Conservation (phyloP, 805 yeast species). For the Sungouiozyma ichnusensis region DNA sequence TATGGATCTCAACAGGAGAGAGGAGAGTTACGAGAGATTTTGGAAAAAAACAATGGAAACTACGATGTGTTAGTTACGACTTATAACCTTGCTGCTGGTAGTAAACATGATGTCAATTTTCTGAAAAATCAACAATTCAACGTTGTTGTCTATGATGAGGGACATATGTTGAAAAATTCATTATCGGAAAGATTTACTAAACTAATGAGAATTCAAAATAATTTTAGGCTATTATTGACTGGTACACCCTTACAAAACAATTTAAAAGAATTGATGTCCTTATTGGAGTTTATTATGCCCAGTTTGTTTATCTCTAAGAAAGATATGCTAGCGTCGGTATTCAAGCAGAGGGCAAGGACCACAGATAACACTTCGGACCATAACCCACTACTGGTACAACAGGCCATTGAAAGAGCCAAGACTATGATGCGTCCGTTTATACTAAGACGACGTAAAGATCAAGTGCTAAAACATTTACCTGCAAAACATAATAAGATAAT, state of each 20-base stretch:
- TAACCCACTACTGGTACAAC: slow-evolving; percentile 78
- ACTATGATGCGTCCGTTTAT: slow-evolving; percentile 98
- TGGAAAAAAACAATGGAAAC: slow-evolving; percentile 40
- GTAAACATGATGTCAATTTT: slow-evolving; percentile 71
- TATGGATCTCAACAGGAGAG: slow-evolving; percentile 85
- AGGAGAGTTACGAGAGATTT: slow-evolving; percentile 65
- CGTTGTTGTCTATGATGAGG: slow-evolving; percentile 91
- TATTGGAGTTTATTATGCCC: slow-evolving; percentile 87
- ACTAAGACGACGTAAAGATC: slow-evolving; percentile 81
- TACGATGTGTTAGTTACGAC: slow-evolving; percentile 93
- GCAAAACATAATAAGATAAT: slow-evolving; percentile 54
- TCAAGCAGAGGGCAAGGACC: slow-evolving; percentile 79
- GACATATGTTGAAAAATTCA: slow-evolving; percentile 91
- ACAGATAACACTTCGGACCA: slow-evolving; percentile 40
- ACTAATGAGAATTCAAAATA: slow-evolving; percentile 72
- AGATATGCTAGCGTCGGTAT: slow-evolving; percentile 71
- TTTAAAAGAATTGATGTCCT: slow-evolving; percentile 77
- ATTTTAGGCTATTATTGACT: slow-evolving; percentile 78
- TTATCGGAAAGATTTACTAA: slow-evolving; percentile 77
- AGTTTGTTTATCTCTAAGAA: slow-evolving; percentile 66
- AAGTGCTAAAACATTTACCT: slow-evolving; percentile 85
- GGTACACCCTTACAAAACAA: slow-evolving; percentile 98
- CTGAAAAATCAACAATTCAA: slow-evolving; percentile 67
- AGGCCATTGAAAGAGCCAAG: slow-evolving; percentile 87
- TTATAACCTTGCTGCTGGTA: slow-evolving; percentile 82